These are phyloP conservation scores for Tuber melanosporum DNA, from an alignment of 495 filamentous ascomycete genomes.

Conservation along the genomic window DNA sequence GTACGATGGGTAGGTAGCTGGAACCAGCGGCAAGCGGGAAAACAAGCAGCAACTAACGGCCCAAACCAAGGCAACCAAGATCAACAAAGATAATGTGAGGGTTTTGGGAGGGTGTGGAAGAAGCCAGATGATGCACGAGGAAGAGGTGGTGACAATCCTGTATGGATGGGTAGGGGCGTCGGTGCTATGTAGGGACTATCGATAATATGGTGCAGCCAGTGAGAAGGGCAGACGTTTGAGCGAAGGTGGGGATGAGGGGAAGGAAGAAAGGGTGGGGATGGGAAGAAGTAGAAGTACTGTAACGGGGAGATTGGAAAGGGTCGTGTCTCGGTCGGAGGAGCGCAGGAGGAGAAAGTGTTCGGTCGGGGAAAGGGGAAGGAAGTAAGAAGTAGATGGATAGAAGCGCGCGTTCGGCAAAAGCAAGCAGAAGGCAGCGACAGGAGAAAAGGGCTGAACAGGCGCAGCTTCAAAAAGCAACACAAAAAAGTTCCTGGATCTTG, in stretches of 20 bases:
- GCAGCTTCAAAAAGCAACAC: constrained; percentile 1
- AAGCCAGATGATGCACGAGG: constrained; percentile 27
- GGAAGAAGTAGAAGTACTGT: neutral
- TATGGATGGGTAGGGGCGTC: constrained; percentile 8
- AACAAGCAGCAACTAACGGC: constrained; percentile 6
- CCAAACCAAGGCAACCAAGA: constrained; percentile 15
- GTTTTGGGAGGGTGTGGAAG: constrained; percentile 10
- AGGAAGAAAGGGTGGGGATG: neutral
- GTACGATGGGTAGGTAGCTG: constrained; percentile 19
- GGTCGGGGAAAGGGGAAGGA: neutral
- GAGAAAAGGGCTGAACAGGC: neutral
- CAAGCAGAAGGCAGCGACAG: neutral
- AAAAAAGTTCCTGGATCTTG: neutral
- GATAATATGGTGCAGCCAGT: neutral
- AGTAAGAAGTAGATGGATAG: constrained; percentile 2
- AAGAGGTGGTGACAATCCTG: constrained; percentile 27
- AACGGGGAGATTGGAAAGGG: neutral
- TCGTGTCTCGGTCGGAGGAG: neutral
- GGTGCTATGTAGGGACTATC: constrained; percentile 9
- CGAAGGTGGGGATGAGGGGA: neutral
- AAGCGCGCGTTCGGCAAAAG: constrained; percentile 4
- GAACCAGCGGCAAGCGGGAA: constrained; percentile 29
- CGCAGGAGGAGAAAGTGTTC: neutral
- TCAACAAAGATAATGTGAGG: constrained; percentile 20
- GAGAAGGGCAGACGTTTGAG: neutral